A percentile compares a stretch with the other conserved stretches of the same genome.
Evolutionary conservation across 257 asterid species (phyloP).

Genomic region (Mitragyna speciosa): DNA sequence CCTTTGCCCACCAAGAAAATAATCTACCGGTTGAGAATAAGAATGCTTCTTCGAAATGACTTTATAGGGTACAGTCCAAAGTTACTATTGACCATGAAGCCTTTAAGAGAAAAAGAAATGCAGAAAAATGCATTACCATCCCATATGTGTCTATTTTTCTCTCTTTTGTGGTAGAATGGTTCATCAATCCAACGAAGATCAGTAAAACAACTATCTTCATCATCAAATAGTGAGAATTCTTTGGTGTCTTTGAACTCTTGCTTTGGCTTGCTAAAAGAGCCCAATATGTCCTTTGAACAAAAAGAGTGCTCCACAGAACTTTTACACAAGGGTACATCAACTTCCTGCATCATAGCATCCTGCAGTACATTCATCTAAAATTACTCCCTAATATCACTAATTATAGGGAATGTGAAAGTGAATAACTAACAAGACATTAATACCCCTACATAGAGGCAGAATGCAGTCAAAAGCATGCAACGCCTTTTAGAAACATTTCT

Average conservation of each 20-base stretch:
- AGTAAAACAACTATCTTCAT: constrained; percentile 19
- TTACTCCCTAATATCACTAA: neutral
- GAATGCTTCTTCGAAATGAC: neutral
- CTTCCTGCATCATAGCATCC: constrained; percentile 48
- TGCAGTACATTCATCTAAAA: constrained; percentile 25
- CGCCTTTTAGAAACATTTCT: neutral
- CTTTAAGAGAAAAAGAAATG: constrained; percentile 7
- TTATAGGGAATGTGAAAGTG: neutral
- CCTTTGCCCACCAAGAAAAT: neutral
- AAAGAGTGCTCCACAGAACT: constrained; percentile 39
- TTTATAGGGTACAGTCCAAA: neutral
- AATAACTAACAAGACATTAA: neutral
- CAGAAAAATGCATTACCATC: constrained; percentile 36
- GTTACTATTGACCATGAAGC: constrained; percentile 3
- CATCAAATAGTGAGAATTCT: constrained; percentile 35
- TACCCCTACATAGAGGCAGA: neutral
- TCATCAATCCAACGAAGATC: constrained; percentile 42
- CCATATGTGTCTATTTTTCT: constrained; percentile 34
- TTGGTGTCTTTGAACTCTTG: constrained; percentile 25
- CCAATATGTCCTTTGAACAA: constrained; percentile 34
- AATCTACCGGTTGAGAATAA: neutral
- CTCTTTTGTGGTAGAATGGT: constrained; percentile 28
- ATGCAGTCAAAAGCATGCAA: neutral
- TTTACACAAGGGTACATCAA: constrained; percentile 33
- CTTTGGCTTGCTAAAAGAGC: constrained; percentile 30